Evolutionary conservation across 495 filamentous ascomycete genomes (phyloP), one percentile per base, ranked within the genome.

Genomic region (Penicillium mononematosum): DNA sequence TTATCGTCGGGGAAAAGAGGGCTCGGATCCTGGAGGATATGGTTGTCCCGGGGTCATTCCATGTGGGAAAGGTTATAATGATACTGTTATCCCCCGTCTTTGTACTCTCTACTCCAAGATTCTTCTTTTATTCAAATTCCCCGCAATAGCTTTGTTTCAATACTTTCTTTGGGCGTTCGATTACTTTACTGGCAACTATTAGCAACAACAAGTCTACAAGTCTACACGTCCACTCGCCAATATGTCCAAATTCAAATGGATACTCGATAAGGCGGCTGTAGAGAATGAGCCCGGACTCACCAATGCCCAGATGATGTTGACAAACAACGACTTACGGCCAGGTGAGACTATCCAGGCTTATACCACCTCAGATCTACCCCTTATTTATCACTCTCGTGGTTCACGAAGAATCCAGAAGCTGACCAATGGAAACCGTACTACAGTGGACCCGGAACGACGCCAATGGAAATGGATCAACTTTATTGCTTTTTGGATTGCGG

Each of bases 381-480:
- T 7, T n/a, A n/a, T n/a, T n/a, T 7, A 38, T 38, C 34, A n/a
- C 34, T 5, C n/a, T 39, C 36, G 36, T 39, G 36, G 16, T 17
- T 7, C 2, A 39, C 36, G n/a, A 17, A 39, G 16, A 39, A 39
- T 39, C 2, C 34, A 39, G 17, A 60, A 22, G 50, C 59, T 69
- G 58, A 65, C 52, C 60, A 36, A 49, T 58, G 58, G 29, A 48
- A 56, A 27, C 22, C 58, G 36, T 45, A 22, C 34, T 56, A 58
- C 59, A 80, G 92, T 97, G 29, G 91, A 95, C 62, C 85, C 87
- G 17, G 86, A 85, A 56, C 85, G 90, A 55, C 85, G 92, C 27
- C 85, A 90, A 83, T 97, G 92, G 92, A 87, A 83, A 51, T 77
- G 89, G 51, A 88, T 86, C 82, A 96, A 96, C 66, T 97, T 91